A percentile compares a stretch with the other conserved stretches of the same genome.
phyloP scores from a whole-genome alignment of 345 rosid genomes.

The Geranium brycei region DNA sequence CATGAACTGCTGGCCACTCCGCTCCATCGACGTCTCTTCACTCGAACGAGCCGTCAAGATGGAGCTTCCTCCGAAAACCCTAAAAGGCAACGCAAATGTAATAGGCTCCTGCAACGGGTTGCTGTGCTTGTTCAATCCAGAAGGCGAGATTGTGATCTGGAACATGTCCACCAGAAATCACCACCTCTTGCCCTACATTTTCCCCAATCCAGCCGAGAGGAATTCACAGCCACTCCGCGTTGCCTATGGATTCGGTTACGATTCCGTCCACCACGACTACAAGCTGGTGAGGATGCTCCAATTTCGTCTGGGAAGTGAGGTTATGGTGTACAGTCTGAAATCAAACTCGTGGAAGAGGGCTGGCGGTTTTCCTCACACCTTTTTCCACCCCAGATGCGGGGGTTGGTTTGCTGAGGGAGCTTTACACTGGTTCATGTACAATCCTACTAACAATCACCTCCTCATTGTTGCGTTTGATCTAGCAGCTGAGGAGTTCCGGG shows the following conservation, averaged over 20 bases:
- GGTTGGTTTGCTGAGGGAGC: too few relatives aligned
- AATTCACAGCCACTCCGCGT: too few relatives aligned
- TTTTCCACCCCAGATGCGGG: too few relatives aligned
- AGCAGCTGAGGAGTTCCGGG: background rate
- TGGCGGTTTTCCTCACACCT: background rate
- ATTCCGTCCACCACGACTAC: too few relatives aligned
- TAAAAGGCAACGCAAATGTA: background rate
- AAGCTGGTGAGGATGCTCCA: background rate
- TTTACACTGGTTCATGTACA: too few relatives aligned
- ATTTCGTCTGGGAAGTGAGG: background rate
- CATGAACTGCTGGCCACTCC: background rate
- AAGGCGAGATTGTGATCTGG: background rate
- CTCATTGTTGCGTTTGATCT: too few relatives aligned
- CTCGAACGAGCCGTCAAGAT: background rate
- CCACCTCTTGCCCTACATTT: background rate
- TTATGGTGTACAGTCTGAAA: background rate
- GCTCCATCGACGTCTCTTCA: background rate
- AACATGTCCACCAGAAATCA: constrained; percentile 10
- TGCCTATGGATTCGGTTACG: background rate
- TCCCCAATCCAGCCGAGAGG: too few relatives aligned
- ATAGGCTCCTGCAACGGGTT: constrained; percentile 13
- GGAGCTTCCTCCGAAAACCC: constrained; percentile 12
- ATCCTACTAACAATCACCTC: too few relatives aligned
- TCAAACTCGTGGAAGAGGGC: constrained; percentile 1
- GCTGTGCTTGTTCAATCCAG: constrained; percentile 2